Evolutionary conservation across 352 stramenopile genomes (phyloP).

Genomic region (Phytophthora vignae): DNA sequence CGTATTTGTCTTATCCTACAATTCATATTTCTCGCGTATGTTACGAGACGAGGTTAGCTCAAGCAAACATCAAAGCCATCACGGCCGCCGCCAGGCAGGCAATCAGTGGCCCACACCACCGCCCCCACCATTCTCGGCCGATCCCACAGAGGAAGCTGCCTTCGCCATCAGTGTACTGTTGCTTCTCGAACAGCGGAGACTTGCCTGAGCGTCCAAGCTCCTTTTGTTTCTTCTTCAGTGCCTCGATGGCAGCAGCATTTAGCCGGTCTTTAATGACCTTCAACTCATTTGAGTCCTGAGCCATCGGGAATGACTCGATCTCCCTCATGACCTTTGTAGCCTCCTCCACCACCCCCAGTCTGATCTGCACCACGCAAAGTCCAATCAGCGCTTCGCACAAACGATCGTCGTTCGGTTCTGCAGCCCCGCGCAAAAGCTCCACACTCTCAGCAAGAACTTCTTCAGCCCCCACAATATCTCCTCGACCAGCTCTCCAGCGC

Average conservation of each 20-base stretch:
- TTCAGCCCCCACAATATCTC: constrained; percentile 38
- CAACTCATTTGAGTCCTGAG: constrained; percentile 45
- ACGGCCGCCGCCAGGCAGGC: constrained; percentile 22
- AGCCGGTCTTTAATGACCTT: constrained; percentile 53
- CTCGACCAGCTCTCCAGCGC: constrained; percentile 35
- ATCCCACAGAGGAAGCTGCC: constrained; percentile 18
- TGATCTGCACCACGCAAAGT: constrained; percentile 67
- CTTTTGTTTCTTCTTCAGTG: no score
- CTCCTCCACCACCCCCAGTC: constrained; percentile 39
- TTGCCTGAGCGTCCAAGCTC: constrained; percentile 13
- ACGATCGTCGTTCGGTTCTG: constrained; percentile 27
- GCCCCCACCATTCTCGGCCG: constrained; percentile 22
- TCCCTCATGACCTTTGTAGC: constrained; percentile 50
- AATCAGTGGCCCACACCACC: constrained; percentile 32
- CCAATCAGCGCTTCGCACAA: constrained; percentile 61
- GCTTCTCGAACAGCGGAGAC: constrained; percentile 13
- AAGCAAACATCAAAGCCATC: constrained; percentile 29
- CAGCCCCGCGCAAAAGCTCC: constrained; percentile 20
- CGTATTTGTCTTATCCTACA: constrained; percentile 31
- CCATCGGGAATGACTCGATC: constrained; percentile 48
- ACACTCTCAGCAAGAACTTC: constrained; percentile 47
- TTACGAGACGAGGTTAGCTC: no score
- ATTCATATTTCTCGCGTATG: constrained; percentile 21
- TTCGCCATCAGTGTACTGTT: background rate
- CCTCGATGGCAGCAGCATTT: constrained; percentile 10